Percentiles rank a stretch among this genome's conserved stretches.
Evolutionary conservation across 352 stramenopile genomes (phyloP).

Genomic region (Blastocystis sp.): DNA sequence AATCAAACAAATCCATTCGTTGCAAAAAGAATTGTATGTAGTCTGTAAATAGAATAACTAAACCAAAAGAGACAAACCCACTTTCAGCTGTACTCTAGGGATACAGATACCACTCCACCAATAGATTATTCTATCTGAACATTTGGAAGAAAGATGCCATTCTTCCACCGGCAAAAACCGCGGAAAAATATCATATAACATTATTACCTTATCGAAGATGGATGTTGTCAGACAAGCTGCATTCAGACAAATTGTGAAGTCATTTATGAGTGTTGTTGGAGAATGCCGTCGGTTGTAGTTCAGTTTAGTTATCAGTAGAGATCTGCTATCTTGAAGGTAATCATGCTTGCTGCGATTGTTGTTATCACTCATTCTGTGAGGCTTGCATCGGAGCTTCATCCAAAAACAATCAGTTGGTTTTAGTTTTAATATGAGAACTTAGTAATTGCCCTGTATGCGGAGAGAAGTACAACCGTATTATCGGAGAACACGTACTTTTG

Average conservation of each 20-base stretch:
- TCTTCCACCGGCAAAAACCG: too few species aligned
- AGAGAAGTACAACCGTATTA: background rate
- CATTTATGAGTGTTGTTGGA: background rate
- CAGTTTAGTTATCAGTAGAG: background rate
- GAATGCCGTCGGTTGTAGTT: background rate
- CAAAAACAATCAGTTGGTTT: background rate
- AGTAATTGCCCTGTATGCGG: conserved; percentile 9
- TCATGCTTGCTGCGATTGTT: background rate
- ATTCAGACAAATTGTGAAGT: background rate
- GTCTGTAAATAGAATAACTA: too few species aligned
- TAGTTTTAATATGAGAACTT: background rate
- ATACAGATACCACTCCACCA: too few species aligned
- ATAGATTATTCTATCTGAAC: too few species aligned
- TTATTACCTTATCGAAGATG: background rate
- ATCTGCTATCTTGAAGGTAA: conserved; percentile 17
- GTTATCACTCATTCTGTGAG: conserved; percentile 15
- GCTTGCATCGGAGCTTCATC: background rate
- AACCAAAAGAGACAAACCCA: too few species aligned
- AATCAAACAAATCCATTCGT: too few species aligned
- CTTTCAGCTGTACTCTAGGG: too few species aligned
- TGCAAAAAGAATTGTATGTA: too few species aligned
- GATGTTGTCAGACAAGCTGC: background rate
- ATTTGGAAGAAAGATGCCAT: too few species aligned
- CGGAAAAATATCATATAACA: too few species aligned
- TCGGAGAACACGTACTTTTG: background rate